Percentiles rank a stretch among this genome's conserved stretches.
phyloP scores from a whole-genome alignment of 306 rosid species.

The Styphnolobium japonicum region DNA sequence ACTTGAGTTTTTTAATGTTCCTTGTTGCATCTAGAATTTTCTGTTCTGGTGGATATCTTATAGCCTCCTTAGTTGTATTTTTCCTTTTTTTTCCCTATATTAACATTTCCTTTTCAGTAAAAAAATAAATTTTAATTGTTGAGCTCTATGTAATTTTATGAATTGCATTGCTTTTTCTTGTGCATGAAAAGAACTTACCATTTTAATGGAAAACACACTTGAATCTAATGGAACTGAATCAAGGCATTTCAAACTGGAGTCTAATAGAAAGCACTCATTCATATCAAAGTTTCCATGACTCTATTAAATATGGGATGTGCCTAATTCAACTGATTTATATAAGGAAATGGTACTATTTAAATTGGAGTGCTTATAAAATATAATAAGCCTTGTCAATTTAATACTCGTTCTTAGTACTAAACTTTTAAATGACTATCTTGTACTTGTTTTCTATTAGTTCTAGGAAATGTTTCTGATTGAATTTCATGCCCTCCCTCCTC shows the following conservation, averaged over 20 bases:
- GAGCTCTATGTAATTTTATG: not conserved
- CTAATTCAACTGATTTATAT: not conserved
- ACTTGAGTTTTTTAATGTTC: no score
- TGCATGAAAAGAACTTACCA: not conserved
- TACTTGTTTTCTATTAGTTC: not conserved
- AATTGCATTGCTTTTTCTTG: not conserved
- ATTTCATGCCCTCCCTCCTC: not conserved
- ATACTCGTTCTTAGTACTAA: not conserved
- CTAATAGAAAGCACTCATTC: not conserved
- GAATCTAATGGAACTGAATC: conserved; percentile 5
- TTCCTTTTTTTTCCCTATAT: no score
- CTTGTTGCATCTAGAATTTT: no score
- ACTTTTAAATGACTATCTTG: not conserved
- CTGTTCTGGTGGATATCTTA: no score
- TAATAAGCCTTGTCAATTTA: not conserved
- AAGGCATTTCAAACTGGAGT: conserved; percentile 8
- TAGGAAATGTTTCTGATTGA: not conserved
- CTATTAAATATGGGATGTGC: conserved; percentile 3
- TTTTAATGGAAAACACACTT: not conserved
- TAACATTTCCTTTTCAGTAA: no score
- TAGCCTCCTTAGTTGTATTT: no score
- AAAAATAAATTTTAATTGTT: no score
- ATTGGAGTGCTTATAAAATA: not conserved
- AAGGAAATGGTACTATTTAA: not conserved
- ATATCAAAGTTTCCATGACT: not conserved